Evolutionary conservation across 768 basidiomycete genomes (phyloP).

Genomic region (Solioccasus polychromus): DNA sequence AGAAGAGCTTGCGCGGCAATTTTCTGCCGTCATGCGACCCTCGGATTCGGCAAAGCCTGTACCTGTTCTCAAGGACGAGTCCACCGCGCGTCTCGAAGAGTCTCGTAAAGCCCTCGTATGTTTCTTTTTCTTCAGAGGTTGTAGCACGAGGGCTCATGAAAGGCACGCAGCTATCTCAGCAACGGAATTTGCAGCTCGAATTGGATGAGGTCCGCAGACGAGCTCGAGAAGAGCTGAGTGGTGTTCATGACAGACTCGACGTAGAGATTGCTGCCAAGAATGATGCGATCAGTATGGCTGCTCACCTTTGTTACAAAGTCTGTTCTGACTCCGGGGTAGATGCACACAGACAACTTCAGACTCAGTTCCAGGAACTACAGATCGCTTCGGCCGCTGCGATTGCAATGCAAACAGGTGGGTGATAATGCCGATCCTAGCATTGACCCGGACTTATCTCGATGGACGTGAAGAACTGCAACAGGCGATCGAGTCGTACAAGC

Average conservation of each 20-base stretch:
- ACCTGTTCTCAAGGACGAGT: conserved; percentile 33
- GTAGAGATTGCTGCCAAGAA: conserved; percentile 48
- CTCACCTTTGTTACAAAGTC: not conserved
- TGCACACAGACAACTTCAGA: conserved; percentile 56
- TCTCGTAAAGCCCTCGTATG: conserved; percentile 67
- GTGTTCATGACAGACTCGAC: conserved; percentile 57
- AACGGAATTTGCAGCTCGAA: conserved; percentile 61
- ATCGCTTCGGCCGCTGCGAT: conserved; percentile 56
- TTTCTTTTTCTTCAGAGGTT: not conserved
- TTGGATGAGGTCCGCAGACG: conserved; percentile 63
- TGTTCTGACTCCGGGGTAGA: conserved; percentile 35
- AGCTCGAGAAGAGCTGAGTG: conserved; percentile 56
- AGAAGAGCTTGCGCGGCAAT: conserved; percentile 32
- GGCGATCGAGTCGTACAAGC: conserved; percentile 61
- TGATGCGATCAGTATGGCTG: conserved; percentile 53
- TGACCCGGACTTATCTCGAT: not conserved
- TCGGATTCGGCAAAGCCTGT: conserved; percentile 48
- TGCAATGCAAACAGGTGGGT: conserved; percentile 55
- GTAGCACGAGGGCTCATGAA: not conserved
- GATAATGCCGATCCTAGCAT: not conserved
- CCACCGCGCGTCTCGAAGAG: conserved; percentile 53
- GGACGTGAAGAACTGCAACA: conserved; percentile 52
- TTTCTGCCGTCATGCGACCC: conserved; percentile 31
- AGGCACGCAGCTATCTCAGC: conserved; percentile 56
- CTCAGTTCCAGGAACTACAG: conserved; percentile 61